Conservation (phyloP, 192 early-diverging fungal genomes). For the Backusella liffmaniae region DNA sequence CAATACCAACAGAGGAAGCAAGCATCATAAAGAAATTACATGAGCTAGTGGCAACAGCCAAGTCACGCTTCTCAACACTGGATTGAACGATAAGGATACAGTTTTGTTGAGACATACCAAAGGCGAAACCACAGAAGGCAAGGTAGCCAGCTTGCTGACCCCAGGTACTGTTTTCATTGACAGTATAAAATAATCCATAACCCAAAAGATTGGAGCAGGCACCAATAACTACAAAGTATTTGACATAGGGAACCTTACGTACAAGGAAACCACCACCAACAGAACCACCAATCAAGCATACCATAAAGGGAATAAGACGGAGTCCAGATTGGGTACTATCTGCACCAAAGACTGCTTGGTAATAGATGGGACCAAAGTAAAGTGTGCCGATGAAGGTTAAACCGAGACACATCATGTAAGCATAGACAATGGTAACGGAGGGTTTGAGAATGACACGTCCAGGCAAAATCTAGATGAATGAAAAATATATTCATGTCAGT, state of each 20-base stretch:
- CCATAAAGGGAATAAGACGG: constrained; percentile 62
- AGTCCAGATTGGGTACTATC: constrained; percentile 57
- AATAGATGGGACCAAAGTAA: constrained; percentile 68
- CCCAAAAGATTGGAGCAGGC: constrained; percentile 50
- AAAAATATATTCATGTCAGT: neutral
- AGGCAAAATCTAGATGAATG: constrained; percentile 33
- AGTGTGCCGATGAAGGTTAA: constrained; percentile 57
- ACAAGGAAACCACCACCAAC: constrained; percentile 56
- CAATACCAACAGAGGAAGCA: constrained; percentile 24
- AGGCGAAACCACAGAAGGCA: constrained; percentile 38
- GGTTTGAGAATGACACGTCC: constrained; percentile 36
- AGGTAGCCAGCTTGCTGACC: constrained; percentile 57
- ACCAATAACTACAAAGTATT: constrained; percentile 52
- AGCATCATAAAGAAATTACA: constrained; percentile 32
- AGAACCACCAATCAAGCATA: constrained; percentile 50
- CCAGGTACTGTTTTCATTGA: constrained; percentile 44
- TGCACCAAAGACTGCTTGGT: constrained; percentile 57
- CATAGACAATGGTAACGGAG: constrained; percentile 47
- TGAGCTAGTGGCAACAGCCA: constrained; percentile 47
- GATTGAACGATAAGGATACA: constrained; percentile 44
- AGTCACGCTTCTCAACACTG: constrained; percentile 40
- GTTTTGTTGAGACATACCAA: constrained; percentile 60
- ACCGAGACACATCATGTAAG: constrained; percentile 44
- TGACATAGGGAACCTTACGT: constrained; percentile 50
- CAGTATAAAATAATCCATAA: constrained; percentile 52